Base-by-base conservation (phyloP, 148 eudicot genomes). In the Limonium bicolor region DNA sequence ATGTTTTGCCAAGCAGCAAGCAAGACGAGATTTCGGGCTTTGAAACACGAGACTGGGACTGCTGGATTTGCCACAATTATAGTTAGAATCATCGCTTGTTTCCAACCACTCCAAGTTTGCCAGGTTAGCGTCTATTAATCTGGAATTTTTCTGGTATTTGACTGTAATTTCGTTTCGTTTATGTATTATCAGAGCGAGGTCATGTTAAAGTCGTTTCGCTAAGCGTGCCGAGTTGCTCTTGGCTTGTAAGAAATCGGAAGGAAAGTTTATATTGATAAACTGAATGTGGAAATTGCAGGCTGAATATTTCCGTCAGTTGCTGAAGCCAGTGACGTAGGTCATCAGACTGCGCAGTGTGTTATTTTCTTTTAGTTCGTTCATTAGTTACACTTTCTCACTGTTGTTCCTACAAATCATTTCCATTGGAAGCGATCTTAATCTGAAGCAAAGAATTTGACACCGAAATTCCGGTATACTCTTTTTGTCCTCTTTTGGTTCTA, bases 1-100 rank as follows among this genome's bases (percentile, higher is more conserved):
- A 90, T 90, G 97, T 94, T 90, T 69, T 68, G 95, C 77, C 97
- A 90, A 78, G 81, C 80, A 70, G 97, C 95, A n/a, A 51, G 87
- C 33, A 72, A 84, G 66, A 90, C 97, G 63, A 80, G 70, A 80
- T 90, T 90, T 51, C 84, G 97, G 53, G 78, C 87, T 41, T 65
- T 70, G 74, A 84, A 90, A 69, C 93, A 90, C 55, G 82, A 72
- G 43, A 90, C 56, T 63, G 95, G 97, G 55, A 66, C 74, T 70
- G 84, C 78, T 60, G 97, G 97, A 42, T 64, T 59, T 62, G 64
- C 86, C 61, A 77, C 97, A 60, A 73, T 84, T 14, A 73, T 80
- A 54, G 92, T 90, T 73, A 80, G 84, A 75, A 77, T 90, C 26
- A 84, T 90, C 56, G 93, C 86, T 63, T 90, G 97, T 60, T 90